Conservation (phyloP, 2,329 filamentous ascomycete genomes). For the Claviceps paspali region DNA sequence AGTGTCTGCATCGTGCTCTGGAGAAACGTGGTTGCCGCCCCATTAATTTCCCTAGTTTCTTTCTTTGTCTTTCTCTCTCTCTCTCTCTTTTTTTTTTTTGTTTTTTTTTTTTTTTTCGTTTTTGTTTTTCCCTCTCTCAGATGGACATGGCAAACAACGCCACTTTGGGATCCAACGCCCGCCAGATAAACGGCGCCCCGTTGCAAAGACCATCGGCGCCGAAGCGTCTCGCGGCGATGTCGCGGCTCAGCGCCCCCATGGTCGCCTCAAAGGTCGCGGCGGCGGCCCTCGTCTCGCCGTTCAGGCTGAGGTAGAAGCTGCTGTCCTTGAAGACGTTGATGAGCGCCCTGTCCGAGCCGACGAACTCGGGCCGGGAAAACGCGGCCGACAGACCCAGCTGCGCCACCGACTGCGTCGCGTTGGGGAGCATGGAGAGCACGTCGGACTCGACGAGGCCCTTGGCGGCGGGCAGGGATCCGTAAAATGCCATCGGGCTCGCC, state of each 20-base stretch:
- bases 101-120: neutral
- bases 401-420: constrained; percentile 15
- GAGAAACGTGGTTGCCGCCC: too few relatives aligned
- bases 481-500: constrained; percentile 26
- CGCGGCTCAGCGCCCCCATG: constrained; percentile 23
- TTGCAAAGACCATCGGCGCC: constrained; percentile 25
- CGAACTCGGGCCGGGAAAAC: constrained; percentile 26
- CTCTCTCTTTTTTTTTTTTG: too few relatives aligned
- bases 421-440: constrained; percentile 21
- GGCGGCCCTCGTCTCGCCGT: constrained; percentile 16
- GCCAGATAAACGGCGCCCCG: constrained; percentile 31
- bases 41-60: too few relatives aligned
- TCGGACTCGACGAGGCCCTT: constrained; percentile 21
- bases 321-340: constrained; percentile 25
- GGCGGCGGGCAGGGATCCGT: constrained; percentile 19
- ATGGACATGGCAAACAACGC: constrained; percentile 2
- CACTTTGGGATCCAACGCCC: constrained; percentile 10
- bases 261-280: constrained; percentile 18
- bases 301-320: constrained; percentile 18
- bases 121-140: neutral
- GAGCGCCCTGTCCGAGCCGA: constrained; percentile 20
- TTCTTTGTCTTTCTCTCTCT: too few relatives aligned
- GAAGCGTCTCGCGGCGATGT: constrained; percentile 23
- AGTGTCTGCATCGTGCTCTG: too few relatives aligned
- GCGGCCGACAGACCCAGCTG: constrained; percentile 22